Conservation (phyloP, 2,329 filamentous ascomycete genomes). For the Fusarium sulawesiense region DNA sequence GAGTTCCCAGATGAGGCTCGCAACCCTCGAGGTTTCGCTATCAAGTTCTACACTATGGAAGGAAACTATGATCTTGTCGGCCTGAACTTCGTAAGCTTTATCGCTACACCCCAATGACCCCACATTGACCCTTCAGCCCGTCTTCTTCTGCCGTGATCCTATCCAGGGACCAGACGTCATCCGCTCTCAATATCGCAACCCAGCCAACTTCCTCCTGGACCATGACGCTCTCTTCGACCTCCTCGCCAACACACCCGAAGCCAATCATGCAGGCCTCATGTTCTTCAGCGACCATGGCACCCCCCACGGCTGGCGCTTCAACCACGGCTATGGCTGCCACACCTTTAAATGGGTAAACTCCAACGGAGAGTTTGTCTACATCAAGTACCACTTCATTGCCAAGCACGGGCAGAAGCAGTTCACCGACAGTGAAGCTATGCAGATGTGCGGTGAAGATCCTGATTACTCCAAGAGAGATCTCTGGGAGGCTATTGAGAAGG, state of each 20-base stretch:
- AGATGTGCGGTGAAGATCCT: constrained; percentile 12
- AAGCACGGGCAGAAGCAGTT: constrained; percentile 18
- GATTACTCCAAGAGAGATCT: constrained; percentile 14
- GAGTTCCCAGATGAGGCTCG: constrained; percentile 6
- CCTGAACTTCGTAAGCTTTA: constrained; percentile 3
- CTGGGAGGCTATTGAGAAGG: constrained; percentile 13
- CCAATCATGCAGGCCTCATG: constrained; percentile 4
- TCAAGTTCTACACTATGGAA: constrained; percentile 6
- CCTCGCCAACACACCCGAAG: neutral
- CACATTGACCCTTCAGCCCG: too few relatives aligned
- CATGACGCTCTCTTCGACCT: constrained; percentile 10
- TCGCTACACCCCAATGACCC: too few relatives aligned
- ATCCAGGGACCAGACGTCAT: constrained; percentile 16
- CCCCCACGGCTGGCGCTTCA: constrained; percentile 14
- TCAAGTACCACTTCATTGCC: constrained; percentile 17
- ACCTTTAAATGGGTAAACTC: constrained; percentile 16
- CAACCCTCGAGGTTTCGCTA: constrained; percentile 10
- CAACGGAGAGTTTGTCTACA: constrained; percentile 9
- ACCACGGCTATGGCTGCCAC: constrained; percentile 13
- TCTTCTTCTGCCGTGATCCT: constrained; percentile 15
- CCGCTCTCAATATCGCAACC: constrained; percentile 11
- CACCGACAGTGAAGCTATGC: constrained; percentile 5
- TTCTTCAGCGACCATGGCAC: constrained; percentile 16
- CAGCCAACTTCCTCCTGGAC: constrained; percentile 9
- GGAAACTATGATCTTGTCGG: constrained; percentile 3